Evolutionary conservation across 2,329 filamentous ascomycete genomes (phyloP), one percentile per base, ranked within the genome.

Genomic region (Aspergillus quadricinctus): DNA sequence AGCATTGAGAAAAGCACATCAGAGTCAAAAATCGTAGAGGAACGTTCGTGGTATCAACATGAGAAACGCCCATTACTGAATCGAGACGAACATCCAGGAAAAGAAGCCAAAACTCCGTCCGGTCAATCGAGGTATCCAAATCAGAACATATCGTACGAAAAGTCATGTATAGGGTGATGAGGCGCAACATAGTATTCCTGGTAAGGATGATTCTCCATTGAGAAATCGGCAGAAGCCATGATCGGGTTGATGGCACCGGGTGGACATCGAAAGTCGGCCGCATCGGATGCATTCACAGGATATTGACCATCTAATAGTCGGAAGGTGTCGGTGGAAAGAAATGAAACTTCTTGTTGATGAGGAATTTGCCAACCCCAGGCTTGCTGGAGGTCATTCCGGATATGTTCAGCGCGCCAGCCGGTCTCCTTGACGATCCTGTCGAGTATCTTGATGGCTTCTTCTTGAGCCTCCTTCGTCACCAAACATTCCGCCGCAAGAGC

Each of bases 181-280:
- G 89, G 88, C 37, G 89, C 87, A 60, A 91, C 86, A 65, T 93
- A 95, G 73, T 87, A 87, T 51, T 86, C 85, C 68, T 90, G 87
- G 67, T 94, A 95, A 1, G 91, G 90, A 72, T 92, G 89, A 61
- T 90, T 87, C 3, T 89, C 87, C 63, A 88, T 79, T 25, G 81
- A 87, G 70, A 94, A 94, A 68, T 94, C 89, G 1, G 89, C 89
- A 25, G 80, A 80, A 25, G 83, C 84, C 62, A 87, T 81, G 41
- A 93, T 73, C 1, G 90, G 90, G 66, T 93, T 93, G 5, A 87
- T 75, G 43, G 85, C 83, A 6, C 81, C 82, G 2, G 72, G 54
- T 4, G 70, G 70, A 53, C 65, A 70, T 3, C 68, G 65, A 10
- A 74, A 65, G 19, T 69, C 63, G 25, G 70, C 60, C 54, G 65